Percentiles rank a stretch among this genome's conserved stretches.
Evolutionary conservation across 2,329 filamentous ascomycete genomes (phyloP).

Genomic region (Paecilomyces formosus): DNA sequence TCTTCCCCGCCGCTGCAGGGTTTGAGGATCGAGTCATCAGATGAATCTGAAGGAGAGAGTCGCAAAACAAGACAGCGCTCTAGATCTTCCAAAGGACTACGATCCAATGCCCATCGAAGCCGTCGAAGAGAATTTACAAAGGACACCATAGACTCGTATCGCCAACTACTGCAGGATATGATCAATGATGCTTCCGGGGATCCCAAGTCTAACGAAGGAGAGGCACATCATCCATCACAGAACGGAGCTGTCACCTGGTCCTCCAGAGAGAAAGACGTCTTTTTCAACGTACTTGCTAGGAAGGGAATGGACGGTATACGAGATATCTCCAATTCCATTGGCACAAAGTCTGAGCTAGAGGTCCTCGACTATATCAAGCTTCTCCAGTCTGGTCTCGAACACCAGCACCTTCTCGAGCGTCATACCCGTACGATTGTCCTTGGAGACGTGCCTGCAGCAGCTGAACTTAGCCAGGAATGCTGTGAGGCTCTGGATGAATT

Average conservation of each 20-base stretch:
- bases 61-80: neutral
- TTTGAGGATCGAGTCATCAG: slow-evolving; percentile 5
- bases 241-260: slow-evolving; percentile 67
- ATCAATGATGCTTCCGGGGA: slow-evolving; percentile 35
- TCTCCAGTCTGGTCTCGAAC: slow-evolving; percentile 47
- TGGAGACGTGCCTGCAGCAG: slow-evolving; percentile 61
- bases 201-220: slow-evolving; percentile 4
- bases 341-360: slow-evolving; percentile 67
- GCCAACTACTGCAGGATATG: slow-evolving; percentile 47
- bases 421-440: slow-evolving; percentile 35
- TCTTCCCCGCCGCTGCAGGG: slow-evolving; percentile 10
- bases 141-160: slow-evolving; percentile 46
- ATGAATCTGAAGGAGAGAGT: neutral
- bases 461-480: slow-evolving; percentile 63
- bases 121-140: slow-evolving; percentile 20
- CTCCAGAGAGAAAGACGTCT: slow-evolving; percentile 57
- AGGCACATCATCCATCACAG: slow-evolving; percentile 43
- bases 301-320: slow-evolving; percentile 57
- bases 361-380: slow-evolving; percentile 61
- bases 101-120: slow-evolving; percentile 7
- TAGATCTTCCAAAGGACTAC: slow-evolving; percentile 2
- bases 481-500: slow-evolving; percentile 59
- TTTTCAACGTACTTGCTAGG: slow-evolving; percentile 60
- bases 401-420: slow-evolving; percentile 28
- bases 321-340: slow-evolving; percentile 56